These are phyloP conservation scores for Fraxinus velutina DNA, from an alignment of 305 asterid species.

Conservation along the genomic window DNA sequence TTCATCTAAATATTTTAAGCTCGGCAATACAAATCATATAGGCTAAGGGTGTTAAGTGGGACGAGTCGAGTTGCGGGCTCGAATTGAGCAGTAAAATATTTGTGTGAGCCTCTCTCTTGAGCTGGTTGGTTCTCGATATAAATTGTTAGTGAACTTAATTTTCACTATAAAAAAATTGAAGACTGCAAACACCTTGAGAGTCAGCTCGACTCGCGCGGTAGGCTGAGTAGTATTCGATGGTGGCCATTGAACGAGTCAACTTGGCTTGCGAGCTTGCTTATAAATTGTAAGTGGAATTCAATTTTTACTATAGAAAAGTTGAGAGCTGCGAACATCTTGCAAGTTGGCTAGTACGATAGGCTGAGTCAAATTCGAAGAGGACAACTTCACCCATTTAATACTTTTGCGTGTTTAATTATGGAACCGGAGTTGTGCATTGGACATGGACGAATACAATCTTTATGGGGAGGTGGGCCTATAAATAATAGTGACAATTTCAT, in stretches of 20 bases:
- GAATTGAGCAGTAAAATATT: neutral
- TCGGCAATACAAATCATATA: neutral
- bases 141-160: neutral
- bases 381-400: neutral
- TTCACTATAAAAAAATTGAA: neutral
- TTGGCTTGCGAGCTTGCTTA: neutral
- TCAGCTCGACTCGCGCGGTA: neutral
- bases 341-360: neutral
- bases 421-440: neutral
- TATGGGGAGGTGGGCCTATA: constrained; percentile 36
- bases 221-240: neutral
- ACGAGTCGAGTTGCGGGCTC: neutral
- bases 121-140: neutral
- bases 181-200: neutral
- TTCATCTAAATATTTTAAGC: neutral
- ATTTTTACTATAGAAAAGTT: neutral
- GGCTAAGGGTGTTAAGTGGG: neutral
- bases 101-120: neutral
- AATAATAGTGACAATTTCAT: constrained; percentile 31
- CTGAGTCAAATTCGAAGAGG: neutral
- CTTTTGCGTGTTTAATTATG: neutral
- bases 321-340: neutral
- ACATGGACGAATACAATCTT: neutral
- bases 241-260: neutral
- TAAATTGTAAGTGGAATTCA: neutral